Base-by-base conservation (phyloP, 306 rosid species). In the Dryas octopetala region DNA sequence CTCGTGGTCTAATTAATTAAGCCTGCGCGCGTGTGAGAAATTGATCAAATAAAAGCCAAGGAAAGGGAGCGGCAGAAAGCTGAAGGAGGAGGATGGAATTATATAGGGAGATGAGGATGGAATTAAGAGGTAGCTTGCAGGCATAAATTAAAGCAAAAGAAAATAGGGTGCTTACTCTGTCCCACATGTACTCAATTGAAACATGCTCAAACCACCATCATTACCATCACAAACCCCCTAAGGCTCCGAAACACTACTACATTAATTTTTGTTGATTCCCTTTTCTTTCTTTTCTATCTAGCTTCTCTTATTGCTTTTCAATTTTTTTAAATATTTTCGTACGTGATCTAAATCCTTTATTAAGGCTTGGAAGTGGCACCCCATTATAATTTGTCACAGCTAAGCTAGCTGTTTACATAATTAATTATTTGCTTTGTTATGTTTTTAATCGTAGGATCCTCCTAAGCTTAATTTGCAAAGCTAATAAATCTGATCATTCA, bases 181-280 rank as follows among this genome's bases (percentile, higher is more conserved):
- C 93, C 93, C 91, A 85, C 93, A 58, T 75, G 58, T 74, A 28
- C 79, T 32, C 38, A 32, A 32, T 32, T 32, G 38, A 68, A 73
- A 55, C 76, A 69, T 78, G 77, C 80, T 80, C 73, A 71, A 82
- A 70, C 17, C 79, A 80, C 83, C 76, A 88, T 86, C 89, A 90
- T 90, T 81, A 78, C 80, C 48, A 6, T 62, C 82, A 57, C 84
- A 62, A 82, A 64, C 75, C 57, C 70, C 14, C 10, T 32, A 32
- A 32, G 38, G 7, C 10, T 4, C 52, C 17, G 17, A 26, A 4
- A 48, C 9, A 49, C 6, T 55, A 55, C 4, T 13, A 76, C 54
- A 16, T 62, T 23, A 59, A 17, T 41, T 16, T 32, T 3, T 54
- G 43, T 69, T 49, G 60, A 69, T 84, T 81, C 77, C 17, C 44